A percentile compares a stretch with the other conserved stretches of the same genome.
Evolutionary conservation across 139 green algal genomes (phyloP).

Genomic region (Chlamydomonas applanata): DNA sequence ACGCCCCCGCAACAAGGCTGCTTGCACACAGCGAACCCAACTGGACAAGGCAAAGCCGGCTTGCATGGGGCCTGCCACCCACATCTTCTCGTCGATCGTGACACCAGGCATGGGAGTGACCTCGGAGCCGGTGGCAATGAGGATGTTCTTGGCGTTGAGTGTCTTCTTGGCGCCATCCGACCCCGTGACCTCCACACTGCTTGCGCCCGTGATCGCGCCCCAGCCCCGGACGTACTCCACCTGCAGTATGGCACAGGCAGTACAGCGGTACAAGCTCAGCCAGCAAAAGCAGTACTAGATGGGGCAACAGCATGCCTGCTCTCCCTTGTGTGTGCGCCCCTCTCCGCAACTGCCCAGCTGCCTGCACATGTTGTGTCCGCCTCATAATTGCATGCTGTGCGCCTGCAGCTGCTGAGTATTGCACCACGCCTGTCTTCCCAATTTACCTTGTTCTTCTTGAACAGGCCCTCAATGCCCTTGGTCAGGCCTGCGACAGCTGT

Average conservation of each 20-base stretch:
- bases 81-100: conserved; percentile 92
- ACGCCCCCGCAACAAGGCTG: neutral
- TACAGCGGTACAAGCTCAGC: neutral
- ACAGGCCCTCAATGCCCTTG: conserved; percentile 96
- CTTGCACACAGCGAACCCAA: neutral
- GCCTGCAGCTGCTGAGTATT: too few species aligned
- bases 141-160: conserved; percentile 87
- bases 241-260: conserved; percentile 48
- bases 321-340: neutral
- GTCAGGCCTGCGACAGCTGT: conserved; percentile 89
- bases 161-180: conserved; percentile 66
- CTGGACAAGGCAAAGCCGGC: neutral
- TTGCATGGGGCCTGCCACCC: neutral
- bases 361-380: neutral
- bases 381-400: too few species aligned
- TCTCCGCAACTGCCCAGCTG: neutral
- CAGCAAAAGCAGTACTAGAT: neutral
- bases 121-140: conserved; percentile 95
- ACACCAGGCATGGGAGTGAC: conserved; percentile 85
- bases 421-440: neutral
- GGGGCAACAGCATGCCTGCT: neutral
- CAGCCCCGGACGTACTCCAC: conserved; percentile 93
- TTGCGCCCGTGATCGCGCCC: conserved; percentile 74
- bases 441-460: conserved; percentile 99
- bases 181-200: conserved; percentile 81